These are phyloP conservation scores for Platanthera guangdongensis DNA, from an alignment of 106 monocot species.

Conservation along the genomic window DNA sequence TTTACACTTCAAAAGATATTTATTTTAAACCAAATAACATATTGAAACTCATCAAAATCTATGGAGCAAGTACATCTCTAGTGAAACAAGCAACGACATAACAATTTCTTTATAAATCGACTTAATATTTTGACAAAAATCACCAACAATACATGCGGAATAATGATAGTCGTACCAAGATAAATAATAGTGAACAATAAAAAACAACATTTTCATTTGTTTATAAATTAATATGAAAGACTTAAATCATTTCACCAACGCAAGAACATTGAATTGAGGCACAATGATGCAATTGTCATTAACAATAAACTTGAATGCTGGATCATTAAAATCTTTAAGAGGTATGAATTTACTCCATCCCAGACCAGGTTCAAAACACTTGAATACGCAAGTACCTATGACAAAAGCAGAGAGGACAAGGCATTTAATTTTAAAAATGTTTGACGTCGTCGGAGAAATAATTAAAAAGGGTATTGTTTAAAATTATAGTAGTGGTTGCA, in stretches of 20 bases:
- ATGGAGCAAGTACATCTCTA: too few species aligned
- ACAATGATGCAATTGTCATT: constrained; percentile 10
- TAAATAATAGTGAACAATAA: not conserved
- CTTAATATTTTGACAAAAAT: not conserved
- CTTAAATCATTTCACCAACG: too few species aligned
- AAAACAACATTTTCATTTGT: not conserved
- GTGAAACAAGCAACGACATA: not conserved
- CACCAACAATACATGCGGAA: not conserved
- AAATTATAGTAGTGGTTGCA: not conserved
- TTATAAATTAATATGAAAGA: not conserved
- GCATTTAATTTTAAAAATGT: not conserved
- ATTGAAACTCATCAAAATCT: not conserved
- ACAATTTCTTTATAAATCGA: not conserved
- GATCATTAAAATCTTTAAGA: not conserved
- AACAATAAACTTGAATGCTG: not conserved
- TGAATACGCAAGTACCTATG: constrained; percentile 5
- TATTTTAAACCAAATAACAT: not conserved
- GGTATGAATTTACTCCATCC: constrained; percentile 5
- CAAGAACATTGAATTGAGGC: not conserved
- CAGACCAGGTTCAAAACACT: constrained; percentile 2
- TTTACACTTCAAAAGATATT: not conserved
- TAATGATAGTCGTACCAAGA: not conserved
- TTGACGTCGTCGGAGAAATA: not conserved
- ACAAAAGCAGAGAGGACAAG: not conserved
- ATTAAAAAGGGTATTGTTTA: not conserved